phyloP scores from a whole-genome alignment of 768 basidiomycete species.

The Pleurotus tuoliensis region DNA sequence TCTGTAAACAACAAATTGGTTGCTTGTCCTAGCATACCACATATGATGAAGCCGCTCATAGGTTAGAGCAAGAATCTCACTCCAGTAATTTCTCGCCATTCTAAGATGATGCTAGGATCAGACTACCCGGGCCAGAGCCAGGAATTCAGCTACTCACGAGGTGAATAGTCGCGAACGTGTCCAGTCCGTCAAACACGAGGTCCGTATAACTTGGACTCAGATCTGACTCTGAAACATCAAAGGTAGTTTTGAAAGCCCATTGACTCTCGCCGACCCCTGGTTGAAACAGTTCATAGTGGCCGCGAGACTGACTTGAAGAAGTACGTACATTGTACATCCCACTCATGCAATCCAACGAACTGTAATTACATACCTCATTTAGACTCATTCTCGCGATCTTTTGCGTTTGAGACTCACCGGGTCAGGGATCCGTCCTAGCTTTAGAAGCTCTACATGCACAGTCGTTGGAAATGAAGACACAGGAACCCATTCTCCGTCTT shows the following conservation, averaged over 20 bases:
- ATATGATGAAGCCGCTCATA: not conserved
- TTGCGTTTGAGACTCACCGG: slow-evolving; percentile 49
- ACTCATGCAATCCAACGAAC: slow-evolving; percentile 79
- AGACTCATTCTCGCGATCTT: not conserved
- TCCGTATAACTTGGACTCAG: slow-evolving; percentile 51
- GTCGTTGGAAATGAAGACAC: slow-evolving; percentile 74
- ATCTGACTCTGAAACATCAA: slow-evolving; percentile 48
- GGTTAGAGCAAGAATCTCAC: slow-evolving; percentile 31
- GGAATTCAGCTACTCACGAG: slow-evolving; percentile 44
- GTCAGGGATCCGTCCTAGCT: slow-evolving; percentile 71
- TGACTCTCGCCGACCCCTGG: slow-evolving; percentile 85
- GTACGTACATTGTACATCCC: slow-evolving; percentile 85
- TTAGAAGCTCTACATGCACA: slow-evolving; percentile 83
- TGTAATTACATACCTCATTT: slow-evolving; percentile 22
- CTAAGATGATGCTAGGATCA: slow-evolving; percentile 29
- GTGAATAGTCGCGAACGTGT: slow-evolving; percentile 77
- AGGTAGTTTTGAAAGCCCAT: slow-evolving; percentile 77
- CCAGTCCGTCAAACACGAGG: slow-evolving; percentile 86
- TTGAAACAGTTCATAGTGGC: no score
- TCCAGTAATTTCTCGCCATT: slow-evolving; percentile 69
- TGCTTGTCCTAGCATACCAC: slow-evolving; percentile 50
- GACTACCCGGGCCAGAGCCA: not conserved
- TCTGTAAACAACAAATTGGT: slow-evolving; percentile 81
- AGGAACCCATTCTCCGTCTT: slow-evolving; percentile 63
- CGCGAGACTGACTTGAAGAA: not conserved